phyloP scores from a whole-genome alignment of 768 basidiomycete genomes.

The Tremella yokohamensis region DNA sequence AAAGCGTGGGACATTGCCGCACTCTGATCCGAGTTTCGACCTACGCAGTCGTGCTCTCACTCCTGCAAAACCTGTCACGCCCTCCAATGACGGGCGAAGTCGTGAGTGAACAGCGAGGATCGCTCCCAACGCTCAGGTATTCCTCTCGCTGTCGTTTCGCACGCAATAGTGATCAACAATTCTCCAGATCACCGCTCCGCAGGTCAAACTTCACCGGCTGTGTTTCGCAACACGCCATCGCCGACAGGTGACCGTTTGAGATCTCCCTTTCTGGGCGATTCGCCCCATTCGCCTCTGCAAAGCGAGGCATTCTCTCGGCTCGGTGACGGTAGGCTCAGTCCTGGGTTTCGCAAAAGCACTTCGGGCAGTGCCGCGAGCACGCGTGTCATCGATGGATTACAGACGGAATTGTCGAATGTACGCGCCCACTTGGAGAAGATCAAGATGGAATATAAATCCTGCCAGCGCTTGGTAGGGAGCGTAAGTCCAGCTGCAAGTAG shows the following conservation, averaged over 20 bases:
- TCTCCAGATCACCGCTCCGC: slow-evolving; percentile 7
- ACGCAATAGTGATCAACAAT: slow-evolving; percentile 26
- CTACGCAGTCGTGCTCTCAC: slow-evolving; percentile 29
- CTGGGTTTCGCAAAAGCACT: slow-evolving; percentile 11
- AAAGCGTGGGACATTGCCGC: slow-evolving; percentile 19
- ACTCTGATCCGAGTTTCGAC: slow-evolving; percentile 37
- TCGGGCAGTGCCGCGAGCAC: slow-evolving; percentile 34
- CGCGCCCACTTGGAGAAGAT: slow-evolving; percentile 36
- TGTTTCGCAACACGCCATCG: slow-evolving; percentile 5
- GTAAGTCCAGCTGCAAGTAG: slow-evolving; percentile 14
- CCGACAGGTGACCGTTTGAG: slow-evolving; percentile 6
- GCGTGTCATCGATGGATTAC: slow-evolving; percentile 41
- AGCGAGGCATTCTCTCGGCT: slow-evolving; percentile 2
- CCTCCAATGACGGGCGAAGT: slow-evolving; percentile 25
- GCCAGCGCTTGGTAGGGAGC: slow-evolving; percentile 31
- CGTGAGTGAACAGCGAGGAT: slow-evolving; percentile 20
- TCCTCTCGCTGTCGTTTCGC: slow-evolving; percentile 33
- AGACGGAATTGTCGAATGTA: slow-evolving; percentile 36
- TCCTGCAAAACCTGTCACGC: slow-evolving; percentile 8
- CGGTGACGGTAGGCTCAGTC: slow-evolving; percentile 19
- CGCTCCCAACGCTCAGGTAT: slow-evolving; percentile 24
- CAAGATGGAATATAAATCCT: slow-evolving; percentile 32
- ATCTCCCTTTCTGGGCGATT: slow-evolving; percentile 36
- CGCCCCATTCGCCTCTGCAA: slow-evolving; percentile 19
- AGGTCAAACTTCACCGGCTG: slow-evolving; percentile 2